A percentile compares a stretch with the other conserved stretches of the same genome.
These are phyloP conservation scores for Aquilaria malaccensis DNA, from an alignment of 345 rosid species.

Conservation along the genomic window DNA sequence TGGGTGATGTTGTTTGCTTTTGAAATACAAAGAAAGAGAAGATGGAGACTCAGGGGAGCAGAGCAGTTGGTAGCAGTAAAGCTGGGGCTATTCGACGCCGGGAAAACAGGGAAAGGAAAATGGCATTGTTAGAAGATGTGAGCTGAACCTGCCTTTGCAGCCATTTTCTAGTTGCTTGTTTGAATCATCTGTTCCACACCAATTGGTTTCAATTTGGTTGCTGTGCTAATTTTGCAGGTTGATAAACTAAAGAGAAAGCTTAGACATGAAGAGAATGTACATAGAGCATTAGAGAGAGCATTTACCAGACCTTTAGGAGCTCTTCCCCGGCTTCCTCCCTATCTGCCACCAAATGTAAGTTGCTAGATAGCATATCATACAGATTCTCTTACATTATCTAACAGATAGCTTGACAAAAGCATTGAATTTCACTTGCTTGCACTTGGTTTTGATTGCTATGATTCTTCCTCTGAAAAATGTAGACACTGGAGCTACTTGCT, in stretches of 20 bases:
- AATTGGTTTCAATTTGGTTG: slow-evolving; percentile 10
- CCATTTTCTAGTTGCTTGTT: not conserved
- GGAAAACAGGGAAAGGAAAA: slow-evolving; percentile 66
- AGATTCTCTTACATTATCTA: not conserved
- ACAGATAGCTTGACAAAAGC: not conserved
- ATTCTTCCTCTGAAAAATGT: slow-evolving; percentile 12
- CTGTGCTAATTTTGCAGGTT: slow-evolving; percentile 40
- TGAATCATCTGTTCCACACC: not conserved
- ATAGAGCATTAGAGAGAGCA: slow-evolving; percentile 93
- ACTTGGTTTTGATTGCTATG: slow-evolving; percentile 12
- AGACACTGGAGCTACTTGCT: slow-evolving; percentile 96
- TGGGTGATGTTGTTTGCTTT: slow-evolving; percentile 14
- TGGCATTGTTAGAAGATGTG: slow-evolving; percentile 88
- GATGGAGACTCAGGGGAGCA: slow-evolving; percentile 48
- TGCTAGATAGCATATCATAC: too few species aligned
- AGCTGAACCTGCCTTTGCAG: not conserved
- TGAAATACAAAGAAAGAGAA: slow-evolving; percentile 36
- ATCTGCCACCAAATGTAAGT: slow-evolving; percentile 84
- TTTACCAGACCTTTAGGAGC: slow-evolving; percentile 90
- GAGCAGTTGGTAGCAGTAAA: slow-evolving; percentile 31
- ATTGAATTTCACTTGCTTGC: not conserved
- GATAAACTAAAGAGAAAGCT: slow-evolving; percentile 94
- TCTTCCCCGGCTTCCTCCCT: slow-evolving; percentile 95
- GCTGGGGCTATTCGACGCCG: slow-evolving; percentile 43
- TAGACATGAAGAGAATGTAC: slow-evolving; percentile 93